A percentile compares a stretch with the other conserved stretches of the same genome.
Evolutionary conservation across 768 basidiomycete species (phyloP).

Genomic region (Cantharellus anzutake): DNA sequence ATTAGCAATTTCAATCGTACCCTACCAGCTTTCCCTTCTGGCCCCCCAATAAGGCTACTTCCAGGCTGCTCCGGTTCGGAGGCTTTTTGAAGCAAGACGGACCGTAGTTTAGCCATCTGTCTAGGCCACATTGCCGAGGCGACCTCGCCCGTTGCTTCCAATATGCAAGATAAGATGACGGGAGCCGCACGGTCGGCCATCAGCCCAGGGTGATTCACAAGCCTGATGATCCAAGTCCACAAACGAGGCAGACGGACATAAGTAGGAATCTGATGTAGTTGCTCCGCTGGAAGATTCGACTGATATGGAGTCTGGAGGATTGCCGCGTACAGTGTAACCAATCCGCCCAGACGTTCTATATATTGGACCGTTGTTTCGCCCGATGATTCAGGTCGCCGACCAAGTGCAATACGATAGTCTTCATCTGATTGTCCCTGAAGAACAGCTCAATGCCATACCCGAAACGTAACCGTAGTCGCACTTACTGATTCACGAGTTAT

Average conservation of each 20-base stretch:
- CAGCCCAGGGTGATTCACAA: constrained; percentile 32
- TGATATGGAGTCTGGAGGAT: constrained; percentile 26
- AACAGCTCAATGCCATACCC: background rate
- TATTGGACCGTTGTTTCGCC: constrained; percentile 46
- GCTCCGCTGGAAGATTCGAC: background rate
- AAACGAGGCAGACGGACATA: constrained; percentile 43
- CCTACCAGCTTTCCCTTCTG: constrained; percentile 2
- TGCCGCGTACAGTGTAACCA: constrained; percentile 75
- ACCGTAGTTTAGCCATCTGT: constrained; percentile 5
- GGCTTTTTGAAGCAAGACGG: background rate
- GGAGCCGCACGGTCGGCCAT: constrained; percentile 41
- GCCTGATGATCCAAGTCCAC: constrained; percentile 57
- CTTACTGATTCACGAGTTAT: constrained; percentile 33
- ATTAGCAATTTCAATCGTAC: background rate
- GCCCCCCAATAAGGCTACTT: background rate
- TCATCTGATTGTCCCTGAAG: constrained; percentile 18
- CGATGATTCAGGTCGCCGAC: constrained; percentile 12
- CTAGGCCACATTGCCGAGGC: constrained; percentile 3
- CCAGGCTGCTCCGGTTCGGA: background rate
- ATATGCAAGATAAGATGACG: constrained; percentile 20
- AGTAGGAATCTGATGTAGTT: constrained; percentile 24
- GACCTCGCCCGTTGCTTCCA: constrained; percentile 6
- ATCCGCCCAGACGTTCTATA: constrained; percentile 46
- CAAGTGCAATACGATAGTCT: constrained; percentile 21
- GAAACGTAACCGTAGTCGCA: constrained; percentile 14